Percentiles rank a stretch among this genome's conserved stretches.
Conservation (phyloP, 768 basidiomycete species). For the Trametes maxima region DNA sequence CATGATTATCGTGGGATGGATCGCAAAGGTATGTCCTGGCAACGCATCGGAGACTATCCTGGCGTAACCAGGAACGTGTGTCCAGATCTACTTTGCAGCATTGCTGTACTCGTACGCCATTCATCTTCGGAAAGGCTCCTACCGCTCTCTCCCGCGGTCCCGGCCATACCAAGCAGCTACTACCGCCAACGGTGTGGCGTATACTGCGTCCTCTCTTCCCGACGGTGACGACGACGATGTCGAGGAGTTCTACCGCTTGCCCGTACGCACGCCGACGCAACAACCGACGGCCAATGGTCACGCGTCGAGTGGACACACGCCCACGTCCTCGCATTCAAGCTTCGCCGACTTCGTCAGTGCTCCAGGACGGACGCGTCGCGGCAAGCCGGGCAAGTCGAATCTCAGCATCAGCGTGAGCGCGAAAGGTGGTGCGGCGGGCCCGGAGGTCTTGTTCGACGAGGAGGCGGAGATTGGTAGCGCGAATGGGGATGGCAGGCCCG, state of each 20-base stretch:
- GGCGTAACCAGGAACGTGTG: background rate
- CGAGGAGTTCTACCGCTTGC: slow-evolving; percentile 70
- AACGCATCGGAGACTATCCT: background rate
- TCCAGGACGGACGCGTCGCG: slow-evolving; percentile 38
- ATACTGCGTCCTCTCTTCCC: slow-evolving; percentile 30
- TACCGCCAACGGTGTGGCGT: slow-evolving; percentile 16
- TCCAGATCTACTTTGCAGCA: slow-evolving; percentile 87
- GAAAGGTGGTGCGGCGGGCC: slow-evolving; percentile 29
- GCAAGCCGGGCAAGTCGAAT: slow-evolving; percentile 27
- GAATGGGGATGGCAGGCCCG: slow-evolving; percentile 23
- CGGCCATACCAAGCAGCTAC: slow-evolving; percentile 25
- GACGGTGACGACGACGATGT: slow-evolving; percentile 60
- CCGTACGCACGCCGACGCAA: slow-evolving; percentile 43
- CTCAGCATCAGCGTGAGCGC: slow-evolving; percentile 24
- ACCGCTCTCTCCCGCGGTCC: slow-evolving; percentile 71
- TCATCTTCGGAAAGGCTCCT: slow-evolving; percentile 90
- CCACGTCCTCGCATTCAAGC: slow-evolving; percentile 46
- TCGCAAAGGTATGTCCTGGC: slow-evolving; percentile 69
- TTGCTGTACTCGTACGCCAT: slow-evolving; percentile 91
- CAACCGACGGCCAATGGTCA: slow-evolving; percentile 5
- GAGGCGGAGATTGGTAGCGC: slow-evolving; percentile 48
- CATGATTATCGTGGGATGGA: slow-evolving; percentile 83
- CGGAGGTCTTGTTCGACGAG: slow-evolving; percentile 61
- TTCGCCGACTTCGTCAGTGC: slow-evolving; percentile 68
- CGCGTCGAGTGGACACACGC: slow-evolving; percentile 17